Percentiles rank a stretch among this genome's conserved stretches.
Conservation (phyloP, 2,329 filamentous ascomycete genomes). For the Hypoxylon sp. region DNA sequence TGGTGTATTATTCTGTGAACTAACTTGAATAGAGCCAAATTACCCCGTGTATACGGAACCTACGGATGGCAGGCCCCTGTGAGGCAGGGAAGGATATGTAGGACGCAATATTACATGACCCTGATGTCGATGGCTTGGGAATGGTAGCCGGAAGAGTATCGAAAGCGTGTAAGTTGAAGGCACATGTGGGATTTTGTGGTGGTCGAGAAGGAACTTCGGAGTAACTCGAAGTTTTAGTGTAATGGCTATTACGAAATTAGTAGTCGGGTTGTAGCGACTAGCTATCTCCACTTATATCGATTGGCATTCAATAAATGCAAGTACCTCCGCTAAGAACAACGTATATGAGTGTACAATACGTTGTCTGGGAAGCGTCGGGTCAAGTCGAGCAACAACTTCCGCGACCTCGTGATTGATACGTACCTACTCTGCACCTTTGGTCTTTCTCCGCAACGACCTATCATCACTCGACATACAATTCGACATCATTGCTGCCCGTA, state of each 20-base stretch:
- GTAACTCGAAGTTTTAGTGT: conserved; percentile 16
- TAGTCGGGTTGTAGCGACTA: conserved; percentile 18
- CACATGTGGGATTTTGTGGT: neutral
- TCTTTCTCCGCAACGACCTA: conserved; percentile 26
- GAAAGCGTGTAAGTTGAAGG: neutral
- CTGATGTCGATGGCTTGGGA: neutral
- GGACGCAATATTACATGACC: neutral
- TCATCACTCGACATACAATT: conserved; percentile 34
- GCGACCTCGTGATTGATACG: conserved; percentile 39
- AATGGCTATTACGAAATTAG: conserved; percentile 8
- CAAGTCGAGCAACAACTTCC: conserved; percentile 33
- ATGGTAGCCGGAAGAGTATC: neutral
- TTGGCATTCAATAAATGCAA: conserved; percentile 23
- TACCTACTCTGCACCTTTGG: conserved; percentile 20
- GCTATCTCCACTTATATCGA: conserved; percentile 23
- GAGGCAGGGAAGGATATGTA: neutral
- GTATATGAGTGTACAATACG: neutral
- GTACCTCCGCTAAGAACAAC: neutral
- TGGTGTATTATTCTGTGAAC: neutral
- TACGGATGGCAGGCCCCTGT: neutral
- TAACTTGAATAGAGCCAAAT: conserved; percentile 2
- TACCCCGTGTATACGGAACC: neutral
- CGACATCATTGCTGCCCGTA: conserved; percentile 37
- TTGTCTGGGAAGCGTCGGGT: conserved; percentile 17
- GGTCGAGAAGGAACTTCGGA: conserved; percentile 1